A percentile compares a stretch with the other conserved stretches of the same genome.
These are phyloP conservation scores for Rusavskia elegans DNA, from an alignment of 495 filamentous ascomycete genomes.

Conservation along the genomic window DNA sequence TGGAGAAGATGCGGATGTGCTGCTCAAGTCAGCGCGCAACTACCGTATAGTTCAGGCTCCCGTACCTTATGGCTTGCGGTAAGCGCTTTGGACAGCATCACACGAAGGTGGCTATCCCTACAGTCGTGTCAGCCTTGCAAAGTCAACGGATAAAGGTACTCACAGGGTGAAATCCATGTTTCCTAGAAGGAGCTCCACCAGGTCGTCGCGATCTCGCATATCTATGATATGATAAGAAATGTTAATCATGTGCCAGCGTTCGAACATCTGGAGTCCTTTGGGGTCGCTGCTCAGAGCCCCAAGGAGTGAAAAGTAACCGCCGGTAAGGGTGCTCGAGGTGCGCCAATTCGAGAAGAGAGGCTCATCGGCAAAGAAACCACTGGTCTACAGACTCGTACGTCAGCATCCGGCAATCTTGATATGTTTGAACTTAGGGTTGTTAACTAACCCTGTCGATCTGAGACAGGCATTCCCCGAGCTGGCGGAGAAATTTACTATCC, in stretches of 20 bases:
- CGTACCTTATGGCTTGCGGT: slow-evolving; percentile 63
- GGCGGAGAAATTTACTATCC: slow-evolving; percentile 82
- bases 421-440: too few relatives aligned
- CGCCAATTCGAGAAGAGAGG: slow-evolving; percentile 78
- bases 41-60: too few relatives aligned
- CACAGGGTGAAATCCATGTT: slow-evolving; percentile 77
- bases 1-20: slow-evolving; percentile 75
- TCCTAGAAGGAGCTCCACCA: slow-evolving; percentile 69
- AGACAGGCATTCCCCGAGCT: slow-evolving; percentile 87
- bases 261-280: slow-evolving; percentile 76
- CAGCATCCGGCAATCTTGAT: background rate
- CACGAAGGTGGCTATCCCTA: slow-evolving; percentile 65
- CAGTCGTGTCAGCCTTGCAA: slow-evolving; percentile 4
- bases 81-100: slow-evolving; percentile 82
- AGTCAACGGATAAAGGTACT: slow-evolving; percentile 9
- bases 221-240: slow-evolving; percentile 99
- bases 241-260: slow-evolving; percentile 92
- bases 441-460: slow-evolving; percentile 47
- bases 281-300: slow-evolving; percentile 68
- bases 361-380: slow-evolving; percentile 56
- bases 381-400: slow-evolving; percentile 36
- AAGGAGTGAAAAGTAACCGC: slow-evolving; percentile 87
- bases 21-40: background rate
- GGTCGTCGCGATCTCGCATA: slow-evolving; percentile 71
- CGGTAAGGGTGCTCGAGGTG: slow-evolving; percentile 67